Evolutionary conservation across 1,284 basidiomycete species (phyloP).

Genomic region (Papiliotrema fonsecae): DNA sequence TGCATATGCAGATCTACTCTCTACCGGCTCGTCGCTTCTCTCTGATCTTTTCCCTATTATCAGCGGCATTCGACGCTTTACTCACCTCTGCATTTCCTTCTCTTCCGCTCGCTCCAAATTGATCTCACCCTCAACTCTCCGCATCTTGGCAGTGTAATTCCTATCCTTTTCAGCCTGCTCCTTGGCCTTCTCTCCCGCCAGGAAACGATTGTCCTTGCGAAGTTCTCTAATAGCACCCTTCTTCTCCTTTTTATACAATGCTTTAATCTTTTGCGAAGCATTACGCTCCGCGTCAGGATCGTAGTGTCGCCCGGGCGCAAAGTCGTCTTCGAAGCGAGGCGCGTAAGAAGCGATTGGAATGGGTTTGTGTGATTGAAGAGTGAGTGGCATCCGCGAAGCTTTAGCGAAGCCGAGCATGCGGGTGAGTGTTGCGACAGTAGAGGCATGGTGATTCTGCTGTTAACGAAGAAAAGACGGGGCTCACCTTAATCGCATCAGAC

Average conservation of each 20-base stretch:
- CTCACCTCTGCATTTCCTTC: constrained; percentile 71
- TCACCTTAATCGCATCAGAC: constrained; percentile 57
- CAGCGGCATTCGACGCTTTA: background rate
- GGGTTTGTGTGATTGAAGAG: constrained; percentile 89
- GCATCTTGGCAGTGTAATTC: constrained; percentile 72
- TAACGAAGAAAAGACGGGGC: constrained; percentile 13
- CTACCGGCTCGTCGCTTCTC: constrained; percentile 22
- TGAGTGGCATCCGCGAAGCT: constrained; percentile 70
- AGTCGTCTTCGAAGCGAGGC: constrained; percentile 86
- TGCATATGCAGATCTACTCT: constrained; percentile 7
- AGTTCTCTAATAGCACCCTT: constrained; percentile 97
- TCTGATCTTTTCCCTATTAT: constrained; percentile 14
- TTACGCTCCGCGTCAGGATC: constrained; percentile 93
- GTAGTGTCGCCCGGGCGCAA: constrained; percentile 64
- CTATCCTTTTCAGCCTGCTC: constrained; percentile 78
- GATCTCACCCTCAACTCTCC: constrained; percentile 72
- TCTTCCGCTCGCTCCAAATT: constrained; percentile 91
- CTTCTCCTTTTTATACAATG: constrained; percentile 88
- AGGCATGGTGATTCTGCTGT: constrained; percentile 50
- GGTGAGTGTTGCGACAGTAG: constrained; percentile 51
- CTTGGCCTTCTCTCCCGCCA: constrained; percentile 80
- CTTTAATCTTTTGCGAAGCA: constrained; percentile 76
- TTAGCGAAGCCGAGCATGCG: constrained; percentile 69
- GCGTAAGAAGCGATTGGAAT: constrained; percentile 90
- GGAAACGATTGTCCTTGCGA: constrained; percentile 89